A percentile compares a stretch with the other conserved stretches of the same genome.
These are phyloP conservation scores for Sclerotinia nivalis DNA, from an alignment of 2,329 filamentous ascomycete genomes.

Conservation along the genomic window DNA sequence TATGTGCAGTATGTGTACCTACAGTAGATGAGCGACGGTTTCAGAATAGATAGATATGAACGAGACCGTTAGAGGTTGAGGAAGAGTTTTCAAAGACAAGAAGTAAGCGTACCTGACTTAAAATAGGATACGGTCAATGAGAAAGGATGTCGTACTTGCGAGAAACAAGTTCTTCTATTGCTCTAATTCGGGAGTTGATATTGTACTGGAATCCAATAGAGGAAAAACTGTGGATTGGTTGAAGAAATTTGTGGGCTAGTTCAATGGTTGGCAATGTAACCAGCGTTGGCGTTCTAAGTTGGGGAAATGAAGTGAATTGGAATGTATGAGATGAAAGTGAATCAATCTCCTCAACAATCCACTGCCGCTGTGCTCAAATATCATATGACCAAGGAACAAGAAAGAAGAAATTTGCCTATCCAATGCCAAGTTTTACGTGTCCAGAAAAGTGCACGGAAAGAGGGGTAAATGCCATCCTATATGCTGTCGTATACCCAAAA, in stretches of 20 bases:
- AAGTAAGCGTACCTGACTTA: background rate
- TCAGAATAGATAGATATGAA: background rate
- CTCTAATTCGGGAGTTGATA: background rate
- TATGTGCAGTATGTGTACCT: background rate
- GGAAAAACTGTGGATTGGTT: background rate
- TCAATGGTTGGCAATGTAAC: background rate
- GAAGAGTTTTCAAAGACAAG: background rate
- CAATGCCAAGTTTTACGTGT: background rate
- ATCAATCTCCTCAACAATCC: background rate
- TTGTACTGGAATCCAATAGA: background rate
- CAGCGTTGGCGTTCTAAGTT: background rate
- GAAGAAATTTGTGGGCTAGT: background rate
- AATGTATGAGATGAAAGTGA: conserved; percentile 12
- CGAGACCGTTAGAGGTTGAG: background rate
- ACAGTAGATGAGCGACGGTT: background rate
- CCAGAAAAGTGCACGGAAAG: background rate
- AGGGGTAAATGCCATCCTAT: background rate
- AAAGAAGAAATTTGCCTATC: background rate
- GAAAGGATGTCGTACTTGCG: background rate
- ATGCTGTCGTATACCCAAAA: background rate
- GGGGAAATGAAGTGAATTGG: conserved; percentile 3
- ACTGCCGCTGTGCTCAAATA: background rate
- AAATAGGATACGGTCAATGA: background rate
- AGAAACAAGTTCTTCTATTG: background rate
- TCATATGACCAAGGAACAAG: background rate